Conservation (phyloP, 192 early-diverging fungal species). For the Piromyces finnis region DNA sequence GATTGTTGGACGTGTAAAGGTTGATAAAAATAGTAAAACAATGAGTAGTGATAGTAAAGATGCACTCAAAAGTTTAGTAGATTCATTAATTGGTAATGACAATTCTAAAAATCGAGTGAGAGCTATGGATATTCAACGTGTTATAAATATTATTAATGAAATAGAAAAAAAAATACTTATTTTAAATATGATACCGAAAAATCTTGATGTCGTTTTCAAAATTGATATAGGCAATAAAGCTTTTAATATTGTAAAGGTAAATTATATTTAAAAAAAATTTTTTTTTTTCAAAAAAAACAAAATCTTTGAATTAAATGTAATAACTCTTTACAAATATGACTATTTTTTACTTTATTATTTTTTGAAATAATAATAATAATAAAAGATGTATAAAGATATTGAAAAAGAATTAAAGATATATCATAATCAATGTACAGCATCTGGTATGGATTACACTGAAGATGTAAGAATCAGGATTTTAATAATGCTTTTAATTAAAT, state of each 20-base stretch:
- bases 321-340: too few relatives aligned
- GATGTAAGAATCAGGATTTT: too few relatives aligned
- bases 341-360: too few relatives aligned
- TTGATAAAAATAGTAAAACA: background rate
- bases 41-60: background rate
- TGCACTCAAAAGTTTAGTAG: background rate
- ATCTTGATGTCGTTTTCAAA: background rate
- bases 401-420: background rate
- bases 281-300: too few relatives aligned
- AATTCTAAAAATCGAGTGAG: background rate
- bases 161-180: background rate
- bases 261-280: too few relatives aligned
- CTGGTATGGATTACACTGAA: background rate
- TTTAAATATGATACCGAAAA: background rate
- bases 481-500: too few relatives aligned
- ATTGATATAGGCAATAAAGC: background rate
- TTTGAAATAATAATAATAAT: too few relatives aligned
- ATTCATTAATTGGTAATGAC: background rate
- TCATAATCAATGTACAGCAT: background rate
- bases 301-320: too few relatives aligned
- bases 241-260: background rate
- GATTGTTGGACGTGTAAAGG: background rate
- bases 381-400: background rate
- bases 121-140: background rate
- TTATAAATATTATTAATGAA: background rate